Conservation (phyloP, 805 yeast species). For the Ogataea glucozyma region DNA sequence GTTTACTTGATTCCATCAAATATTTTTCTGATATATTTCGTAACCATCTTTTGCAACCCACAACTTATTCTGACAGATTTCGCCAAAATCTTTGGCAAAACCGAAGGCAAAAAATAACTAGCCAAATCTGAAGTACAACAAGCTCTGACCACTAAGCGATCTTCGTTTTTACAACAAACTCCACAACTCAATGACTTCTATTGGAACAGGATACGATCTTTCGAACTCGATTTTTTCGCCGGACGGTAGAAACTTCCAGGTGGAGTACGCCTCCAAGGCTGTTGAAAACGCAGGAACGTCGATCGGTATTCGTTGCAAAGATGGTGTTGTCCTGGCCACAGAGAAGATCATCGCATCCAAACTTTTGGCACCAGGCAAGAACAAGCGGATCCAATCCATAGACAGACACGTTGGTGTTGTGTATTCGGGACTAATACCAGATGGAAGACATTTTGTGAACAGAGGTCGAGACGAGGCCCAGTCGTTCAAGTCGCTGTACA, state of each 20-base stretch:
- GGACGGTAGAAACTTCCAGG: constrained; percentile 95
- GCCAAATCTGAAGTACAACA: constrained; percentile 2
- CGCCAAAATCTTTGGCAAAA: background rate
- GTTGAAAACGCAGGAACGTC: constrained; percentile 98
- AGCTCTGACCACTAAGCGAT: background rate
- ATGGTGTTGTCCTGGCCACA: constrained; percentile 96
- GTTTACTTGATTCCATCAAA: too few relatives aligned
- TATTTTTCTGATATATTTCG: constrained; percentile 1
- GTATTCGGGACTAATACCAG: constrained; percentile 93
- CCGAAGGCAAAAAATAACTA: constrained; percentile 9
- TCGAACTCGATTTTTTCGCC: constrained; percentile 94
- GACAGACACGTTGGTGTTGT: constrained; percentile 94
- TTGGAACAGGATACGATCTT: constrained; percentile 98
- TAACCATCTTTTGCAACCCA: background rate
- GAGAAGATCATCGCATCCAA: constrained; percentile 89
- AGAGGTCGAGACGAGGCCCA: constrained; percentile 92
- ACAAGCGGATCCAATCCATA: constrained; percentile 87
- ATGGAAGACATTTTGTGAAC: constrained; percentile 89
- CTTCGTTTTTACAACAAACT: background rate
- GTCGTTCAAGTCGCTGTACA: constrained; percentile 73
- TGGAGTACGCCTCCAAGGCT: constrained; percentile 95
- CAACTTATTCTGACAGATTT: constrained; percentile 1
- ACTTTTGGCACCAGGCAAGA: constrained; percentile 83
- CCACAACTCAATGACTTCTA: constrained; percentile 59
- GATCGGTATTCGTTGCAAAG: constrained; percentile 86